Base-by-base conservation (phyloP, 2,329 filamentous ascomycete genomes). In the Sporothrix brunneoviolacea region DNA sequence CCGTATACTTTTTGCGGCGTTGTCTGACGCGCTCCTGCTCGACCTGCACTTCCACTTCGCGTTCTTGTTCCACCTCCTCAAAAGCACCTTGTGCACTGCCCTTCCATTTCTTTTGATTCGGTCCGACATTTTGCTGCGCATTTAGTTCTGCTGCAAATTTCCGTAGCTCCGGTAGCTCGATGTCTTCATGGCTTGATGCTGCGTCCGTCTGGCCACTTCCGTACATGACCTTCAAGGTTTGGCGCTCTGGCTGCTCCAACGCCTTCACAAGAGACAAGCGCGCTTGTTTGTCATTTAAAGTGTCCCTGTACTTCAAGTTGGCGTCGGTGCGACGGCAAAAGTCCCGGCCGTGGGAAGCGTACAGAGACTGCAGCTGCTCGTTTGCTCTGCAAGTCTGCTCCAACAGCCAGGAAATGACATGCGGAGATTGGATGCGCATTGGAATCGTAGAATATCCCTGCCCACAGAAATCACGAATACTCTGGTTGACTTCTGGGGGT, bases 361-460 rank as follows among this genome's bases (percentile, higher is more conserved):
- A 81, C 0, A 87, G 66, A 0, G 75, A 69, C 42, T 77, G 74
- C 0, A 85, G 61, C 28, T 83, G 75, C 52, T 83, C 78, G 18
- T 79, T 82, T 0, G 65, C 71, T 8, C 67, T 62, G 52, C 83
- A 87, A 0, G 81, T 84, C 48, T 85, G 79, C 39, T 83, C 71
- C 0, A 87, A 68, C 0, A 86, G 70, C 83, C 83, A 86, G 4
- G 61, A 58, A 1, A 85, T 65, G 0, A 65, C 57, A 27, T 61
- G 36, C 1, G 52, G 22, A 0, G 77, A 80, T 46, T 75, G 63
- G 2, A 75, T 51, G 1, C 0, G 1, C 1, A 12, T 13, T 2
- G 35, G 8, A 8, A 21, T n/a, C 1, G 7, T 8, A 12, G 33
- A 24, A 0, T 45, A 19, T 0, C 39, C 54, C 41, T 72, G 70